Percentiles rank a stretch among this genome's conserved stretches.
phyloP scores from a whole-genome alignment of 192 early-diverging fungal genomes.

The Entomortierella chlamydospora region DNA sequence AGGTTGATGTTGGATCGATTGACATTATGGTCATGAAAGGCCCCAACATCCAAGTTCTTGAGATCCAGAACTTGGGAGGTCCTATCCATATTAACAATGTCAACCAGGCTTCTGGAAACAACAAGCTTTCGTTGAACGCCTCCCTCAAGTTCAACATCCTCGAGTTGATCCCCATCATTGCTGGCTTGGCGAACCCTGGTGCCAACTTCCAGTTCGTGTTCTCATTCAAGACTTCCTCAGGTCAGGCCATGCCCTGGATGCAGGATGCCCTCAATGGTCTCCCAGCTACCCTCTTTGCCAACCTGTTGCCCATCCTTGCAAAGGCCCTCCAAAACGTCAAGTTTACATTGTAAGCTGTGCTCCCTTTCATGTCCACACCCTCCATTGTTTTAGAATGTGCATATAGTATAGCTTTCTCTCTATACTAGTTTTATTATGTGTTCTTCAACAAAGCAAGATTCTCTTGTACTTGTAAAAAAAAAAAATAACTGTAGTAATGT shows the following conservation, averaged over 20 bases:
- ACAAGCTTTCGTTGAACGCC: slow-evolving; percentile 15
- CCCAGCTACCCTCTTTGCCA: slow-evolving; percentile 9
- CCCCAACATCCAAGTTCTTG: slow-evolving; percentile 2
- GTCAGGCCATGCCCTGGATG: slow-evolving; percentile 32
- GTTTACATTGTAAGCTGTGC: slow-evolving; percentile 26
- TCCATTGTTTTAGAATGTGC: no score
- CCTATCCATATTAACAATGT: slow-evolving; percentile 29
- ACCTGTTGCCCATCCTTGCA: slow-evolving; percentile 29
- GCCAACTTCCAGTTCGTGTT: slow-evolving; percentile 39
- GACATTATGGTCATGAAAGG: slow-evolving; percentile 26
- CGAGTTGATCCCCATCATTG: slow-evolving; percentile 24
- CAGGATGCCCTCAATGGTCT: slow-evolving; percentile 27
- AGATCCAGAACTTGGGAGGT: slow-evolving; percentile 23
- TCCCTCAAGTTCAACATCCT: slow-evolving; percentile 37
- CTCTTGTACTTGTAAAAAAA: no score
- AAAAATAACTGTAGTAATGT: no score
- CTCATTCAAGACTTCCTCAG: slow-evolving; percentile 9
- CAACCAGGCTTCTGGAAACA: slow-evolving; percentile 18
- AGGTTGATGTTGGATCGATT: slow-evolving; percentile 18
- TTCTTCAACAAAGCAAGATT: no score
- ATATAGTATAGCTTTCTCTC: no score
- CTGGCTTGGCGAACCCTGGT: slow-evolving; percentile 3
- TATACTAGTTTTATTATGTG: no score
- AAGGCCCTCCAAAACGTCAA: slow-evolving; percentile 20
- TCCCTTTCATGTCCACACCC: no score